phyloP scores from a whole-genome alignment of 306 rosid genomes.

The Urtica urens region DNA sequence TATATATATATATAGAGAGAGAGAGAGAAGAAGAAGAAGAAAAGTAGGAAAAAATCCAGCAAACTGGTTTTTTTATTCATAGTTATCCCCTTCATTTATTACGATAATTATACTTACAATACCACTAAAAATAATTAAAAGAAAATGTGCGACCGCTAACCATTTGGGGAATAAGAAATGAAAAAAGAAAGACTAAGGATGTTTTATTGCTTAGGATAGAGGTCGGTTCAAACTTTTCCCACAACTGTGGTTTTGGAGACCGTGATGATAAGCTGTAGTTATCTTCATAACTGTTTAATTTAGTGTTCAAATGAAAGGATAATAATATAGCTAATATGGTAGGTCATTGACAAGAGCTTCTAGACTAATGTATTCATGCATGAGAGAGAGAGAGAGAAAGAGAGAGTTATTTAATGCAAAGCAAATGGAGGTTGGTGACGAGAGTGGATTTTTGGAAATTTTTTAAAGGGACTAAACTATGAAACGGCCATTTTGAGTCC shows the following conservation, averaged over 20 bases:
- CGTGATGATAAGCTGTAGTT: neutral
- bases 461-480: neutral
- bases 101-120: too few species aligned
- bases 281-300: neutral
- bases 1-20: too few species aligned
- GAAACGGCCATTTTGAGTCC: conserved; percentile 13
- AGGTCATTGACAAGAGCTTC: neutral
- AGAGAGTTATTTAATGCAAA: neutral
- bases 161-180: too few species aligned
- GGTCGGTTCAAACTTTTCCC: neutral
- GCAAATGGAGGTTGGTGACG: neutral
- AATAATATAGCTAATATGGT: neutral
- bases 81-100: too few species aligned
- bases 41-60: too few species aligned
- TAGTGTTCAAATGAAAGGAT: neutral
- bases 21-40: too few species aligned
- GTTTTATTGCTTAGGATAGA: too few species aligned
- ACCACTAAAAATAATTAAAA: too few species aligned
- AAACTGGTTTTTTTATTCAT: too few species aligned
- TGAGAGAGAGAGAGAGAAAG: neutral
- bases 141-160: too few species aligned
- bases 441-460: neutral
- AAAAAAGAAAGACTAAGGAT: too few species aligned
- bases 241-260: neutral
- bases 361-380: neutral